phyloP scores from a whole-genome alignment of 306 rosid species.

The Quercus glauca region DNA sequence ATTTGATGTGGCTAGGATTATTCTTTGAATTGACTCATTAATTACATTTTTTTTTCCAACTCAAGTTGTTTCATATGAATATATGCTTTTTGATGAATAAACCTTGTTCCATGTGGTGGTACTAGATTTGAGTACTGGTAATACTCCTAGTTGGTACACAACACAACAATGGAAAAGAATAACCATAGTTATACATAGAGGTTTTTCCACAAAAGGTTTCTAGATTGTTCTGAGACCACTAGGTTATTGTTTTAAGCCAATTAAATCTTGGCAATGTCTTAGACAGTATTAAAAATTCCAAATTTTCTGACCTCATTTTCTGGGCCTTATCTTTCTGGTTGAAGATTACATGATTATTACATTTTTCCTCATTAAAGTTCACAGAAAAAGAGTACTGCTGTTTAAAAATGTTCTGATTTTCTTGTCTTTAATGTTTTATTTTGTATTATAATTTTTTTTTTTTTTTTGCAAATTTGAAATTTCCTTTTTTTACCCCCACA shows the following conservation, averaged over 20 bases:
- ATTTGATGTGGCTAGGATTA: no score
- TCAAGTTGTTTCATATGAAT: not conserved
- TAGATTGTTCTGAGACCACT: not conserved
- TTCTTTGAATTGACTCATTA: no score
- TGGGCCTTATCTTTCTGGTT: not conserved
- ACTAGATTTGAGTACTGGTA: not conserved
- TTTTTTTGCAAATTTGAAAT: not conserved
- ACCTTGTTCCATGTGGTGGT: no score
- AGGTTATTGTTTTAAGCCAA: not conserved
- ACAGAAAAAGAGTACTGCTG: not conserved
- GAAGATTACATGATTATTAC: not conserved
- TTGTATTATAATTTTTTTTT: not conserved
- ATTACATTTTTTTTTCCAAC: conserved; percentile 2
- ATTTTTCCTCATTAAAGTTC: not conserved
- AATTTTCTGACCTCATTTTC: not conserved
- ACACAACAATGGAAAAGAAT: no score
- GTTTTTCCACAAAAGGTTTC: no score
- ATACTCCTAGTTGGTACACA: not conserved
- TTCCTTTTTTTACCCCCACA: not conserved
- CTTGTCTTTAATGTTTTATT: not conserved
- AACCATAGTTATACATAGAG: no score
- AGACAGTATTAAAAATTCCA: conserved; percentile 1
- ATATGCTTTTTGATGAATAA: not conserved
- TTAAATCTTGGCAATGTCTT: not conserved
- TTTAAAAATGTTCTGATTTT: not conserved